These are phyloP conservation scores for Trichophyton benhamiae DNA, from an alignment of 2,329 filamentous ascomycete species.

Conservation along the genomic window DNA sequence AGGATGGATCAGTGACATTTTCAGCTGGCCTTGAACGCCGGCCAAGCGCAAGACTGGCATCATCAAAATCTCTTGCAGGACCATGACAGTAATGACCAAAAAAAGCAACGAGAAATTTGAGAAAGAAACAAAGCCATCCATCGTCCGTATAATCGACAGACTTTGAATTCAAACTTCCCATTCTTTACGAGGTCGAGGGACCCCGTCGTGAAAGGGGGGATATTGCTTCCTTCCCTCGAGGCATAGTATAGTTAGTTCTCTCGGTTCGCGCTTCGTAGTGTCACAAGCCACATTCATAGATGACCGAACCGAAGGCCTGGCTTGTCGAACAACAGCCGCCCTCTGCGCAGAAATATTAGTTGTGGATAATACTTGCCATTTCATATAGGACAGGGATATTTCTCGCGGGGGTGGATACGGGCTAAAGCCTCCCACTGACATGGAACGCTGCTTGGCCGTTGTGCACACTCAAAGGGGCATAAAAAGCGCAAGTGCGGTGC, in stretches of 20 bases:
- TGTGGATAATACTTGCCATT: background rate
- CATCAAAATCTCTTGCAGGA: slow-evolving; percentile 1
- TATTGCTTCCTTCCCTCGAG: background rate
- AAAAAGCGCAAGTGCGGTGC: background rate
- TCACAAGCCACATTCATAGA: background rate
- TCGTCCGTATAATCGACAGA: background rate
- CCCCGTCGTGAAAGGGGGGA: background rate
- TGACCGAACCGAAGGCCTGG: background rate
- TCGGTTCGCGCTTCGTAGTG: background rate
- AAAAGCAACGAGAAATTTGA: background rate
- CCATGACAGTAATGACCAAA: background rate
- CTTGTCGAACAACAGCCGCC: background rate
- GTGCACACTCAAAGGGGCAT: background rate
- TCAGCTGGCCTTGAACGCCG: background rate
- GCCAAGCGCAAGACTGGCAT: background rate
- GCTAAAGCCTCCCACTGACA: background rate
- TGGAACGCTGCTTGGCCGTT: slow-evolving; percentile 4
- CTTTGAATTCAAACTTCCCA: background rate
- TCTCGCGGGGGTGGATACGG: slow-evolving; percentile 2
- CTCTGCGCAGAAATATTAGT: slow-evolving; percentile 2
- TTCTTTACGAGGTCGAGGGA: background rate
- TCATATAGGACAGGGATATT: background rate
- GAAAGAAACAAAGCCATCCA: background rate
- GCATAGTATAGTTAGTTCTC: background rate
- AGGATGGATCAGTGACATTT: background rate